Base-by-base conservation (phyloP, 768 basidiomycete species). In the Heimioporus sp. region DNA sequence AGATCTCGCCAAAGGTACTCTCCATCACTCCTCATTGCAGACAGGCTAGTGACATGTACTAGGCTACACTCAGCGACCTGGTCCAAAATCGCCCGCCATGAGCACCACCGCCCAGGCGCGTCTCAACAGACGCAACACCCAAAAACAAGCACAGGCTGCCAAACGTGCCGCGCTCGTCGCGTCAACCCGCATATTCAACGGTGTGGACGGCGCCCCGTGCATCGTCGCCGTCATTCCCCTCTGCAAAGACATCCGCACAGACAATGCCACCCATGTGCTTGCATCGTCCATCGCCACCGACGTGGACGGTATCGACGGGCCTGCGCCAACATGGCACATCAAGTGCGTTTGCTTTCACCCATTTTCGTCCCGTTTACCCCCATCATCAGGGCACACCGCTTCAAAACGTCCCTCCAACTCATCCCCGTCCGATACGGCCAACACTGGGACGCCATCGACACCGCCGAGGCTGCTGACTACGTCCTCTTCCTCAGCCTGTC, bases 321-420 rank as follows among this genome's bases (percentile, higher is more conserved):
- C 40, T 32, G 36, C 38, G 2, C 48, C 37, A 65, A 56, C 82
- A 24, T 90, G 85, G 82, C 81, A 76, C 61, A 73, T 90, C 58
- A 86, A 74, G 90, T 92, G 47, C 50, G 80, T 72, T 19, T 9
- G 45, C 9, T 3, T 11, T 15, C 42, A 19, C 21, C 34, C n/a
- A 15, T 46, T 47, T 36, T 37, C 19, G 2, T 41, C 34, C 40
- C 7, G 32, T 41, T 51, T 34, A 32, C 37, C 32, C 24, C 52
- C 20, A 35, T 34, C 24, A 5, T 56, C 7, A 95, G 93, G 65
- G 89, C 85, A 35, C 89, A 92, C 44, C 81, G 91, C 19, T 97
- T 93, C 77, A 94, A 90, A 71, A 93, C 93, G 0, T 90, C 87
- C 7, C 75, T 98, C 4, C 94, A 97, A 62, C 90, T 97, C 69